phyloP scores from a whole-genome alignment of 176 grass and related monocot genomes.

The Alopecurus myosuroides region DNA sequence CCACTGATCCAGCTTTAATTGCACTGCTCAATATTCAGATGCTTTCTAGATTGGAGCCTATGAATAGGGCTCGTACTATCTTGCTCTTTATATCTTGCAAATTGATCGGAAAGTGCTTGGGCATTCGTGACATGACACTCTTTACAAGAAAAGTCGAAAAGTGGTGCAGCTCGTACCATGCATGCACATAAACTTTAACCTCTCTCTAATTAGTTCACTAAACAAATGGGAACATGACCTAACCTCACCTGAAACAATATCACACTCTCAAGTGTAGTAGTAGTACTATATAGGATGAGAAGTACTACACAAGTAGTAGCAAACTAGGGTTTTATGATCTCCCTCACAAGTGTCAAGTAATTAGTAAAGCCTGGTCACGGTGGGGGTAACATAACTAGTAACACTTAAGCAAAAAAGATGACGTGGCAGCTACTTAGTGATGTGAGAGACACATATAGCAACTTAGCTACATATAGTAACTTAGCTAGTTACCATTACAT shows the following conservation, averaged over 20 bases:
- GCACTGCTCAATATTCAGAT: not conserved
- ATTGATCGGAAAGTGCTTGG: conserved; percentile 37
- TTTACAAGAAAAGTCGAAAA: conserved; percentile 39
- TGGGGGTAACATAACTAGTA: too few relatives aligned
- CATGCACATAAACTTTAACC: conserved; percentile 29
- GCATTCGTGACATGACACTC: conserved; percentile 43
- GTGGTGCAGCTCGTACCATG: conserved; percentile 12
- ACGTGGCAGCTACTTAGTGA: too few relatives aligned
- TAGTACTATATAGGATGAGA: not conserved
- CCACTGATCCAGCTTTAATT: not conserved
- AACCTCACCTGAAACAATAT: conserved; percentile 38
- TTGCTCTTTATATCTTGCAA: conserved; percentile 21
- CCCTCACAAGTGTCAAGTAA: not conserved
- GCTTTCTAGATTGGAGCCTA: conserved; percentile 20
- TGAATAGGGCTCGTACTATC: not conserved
- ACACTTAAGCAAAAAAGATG: too few relatives aligned
- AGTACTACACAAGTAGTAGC: not conserved
- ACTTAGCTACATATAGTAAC: too few relatives aligned
- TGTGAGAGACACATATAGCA: too few relatives aligned
- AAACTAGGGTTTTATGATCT: conserved; percentile 18
- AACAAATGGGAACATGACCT: conserved; percentile 35
- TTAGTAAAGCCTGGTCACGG: conserved; percentile 18
- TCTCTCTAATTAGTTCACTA: conserved; percentile 21
- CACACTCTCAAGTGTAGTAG: not conserved
- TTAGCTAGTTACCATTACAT: too few relatives aligned